phyloP scores from a whole-genome alignment of 371 early-diverging fungal genomes.

The Mucor sp. region DNA sequence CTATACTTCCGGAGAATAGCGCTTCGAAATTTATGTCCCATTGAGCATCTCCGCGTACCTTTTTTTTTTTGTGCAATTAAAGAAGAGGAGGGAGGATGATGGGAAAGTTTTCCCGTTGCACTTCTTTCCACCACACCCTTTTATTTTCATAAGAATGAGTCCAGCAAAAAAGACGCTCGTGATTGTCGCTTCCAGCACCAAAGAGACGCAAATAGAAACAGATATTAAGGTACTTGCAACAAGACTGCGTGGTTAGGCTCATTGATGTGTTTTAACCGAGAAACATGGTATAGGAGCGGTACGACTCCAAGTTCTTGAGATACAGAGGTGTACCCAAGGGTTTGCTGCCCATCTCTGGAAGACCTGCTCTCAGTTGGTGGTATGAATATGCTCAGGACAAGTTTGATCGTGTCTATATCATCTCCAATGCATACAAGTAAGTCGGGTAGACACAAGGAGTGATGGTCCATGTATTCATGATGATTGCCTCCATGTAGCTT shows the following conservation, averaged over 20 bases:
- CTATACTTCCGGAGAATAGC: neutral
- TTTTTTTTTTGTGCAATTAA: neutral
- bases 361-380: slow-evolving; percentile 45
- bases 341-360: slow-evolving; percentile 46
- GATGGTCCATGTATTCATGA: neutral
- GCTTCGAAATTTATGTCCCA: neutral
- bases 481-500: slow-evolving; percentile 25
- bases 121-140: neutral
- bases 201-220: neutral
- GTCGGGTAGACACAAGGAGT: neutral
- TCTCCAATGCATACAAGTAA: slow-evolving; percentile 54
- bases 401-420: slow-evolving; percentile 35
- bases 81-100: neutral
- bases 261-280: neutral
- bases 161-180: neutral
- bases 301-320: slow-evolving; percentile 25
- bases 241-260: no score
- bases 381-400: slow-evolving; percentile 25
- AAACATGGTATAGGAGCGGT: slow-evolving; percentile 6
- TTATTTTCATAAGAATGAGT: neutral
- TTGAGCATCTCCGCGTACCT: neutral
- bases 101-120: neutral
- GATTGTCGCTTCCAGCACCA: neutral
- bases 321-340: slow-evolving; percentile 44
- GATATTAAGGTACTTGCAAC: neutral